Evolutionary conservation across 1,139 yeast genomes (phyloP).

Genomic region (Blastobotrys raffinosifermentans): DNA sequence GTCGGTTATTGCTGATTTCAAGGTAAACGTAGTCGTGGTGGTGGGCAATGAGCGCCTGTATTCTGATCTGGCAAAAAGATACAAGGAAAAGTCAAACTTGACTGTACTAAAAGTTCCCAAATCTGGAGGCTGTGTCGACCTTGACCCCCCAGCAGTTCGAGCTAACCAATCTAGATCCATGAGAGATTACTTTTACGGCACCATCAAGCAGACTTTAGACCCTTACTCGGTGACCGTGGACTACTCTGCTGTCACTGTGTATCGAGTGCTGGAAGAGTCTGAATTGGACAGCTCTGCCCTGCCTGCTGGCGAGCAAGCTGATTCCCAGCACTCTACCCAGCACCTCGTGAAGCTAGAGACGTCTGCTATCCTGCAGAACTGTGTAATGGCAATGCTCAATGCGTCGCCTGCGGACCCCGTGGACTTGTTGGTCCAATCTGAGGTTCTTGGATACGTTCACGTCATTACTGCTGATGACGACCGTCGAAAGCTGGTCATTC

Average conservation of each 20-base stretch:
- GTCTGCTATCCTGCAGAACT: constrained; percentile 57
- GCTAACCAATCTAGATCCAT: constrained; percentile 70
- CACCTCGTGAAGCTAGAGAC: constrained; percentile 42
- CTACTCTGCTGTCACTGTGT: constrained; percentile 44
- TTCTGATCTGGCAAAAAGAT: constrained; percentile 56
- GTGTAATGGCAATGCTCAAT: constrained; percentile 68
- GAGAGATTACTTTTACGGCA: constrained; percentile 87
- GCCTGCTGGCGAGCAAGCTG: constrained; percentile 5
- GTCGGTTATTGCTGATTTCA: constrained; percentile 56
- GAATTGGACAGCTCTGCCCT: background rate
- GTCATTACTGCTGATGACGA: constrained; percentile 60
- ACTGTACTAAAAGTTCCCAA: constrained; percentile 57
- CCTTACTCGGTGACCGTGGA: constrained; percentile 65
- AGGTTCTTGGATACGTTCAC: constrained; percentile 61
- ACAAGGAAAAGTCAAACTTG: constrained; percentile 37
- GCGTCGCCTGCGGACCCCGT: constrained; percentile 47
- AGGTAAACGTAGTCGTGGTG: constrained; percentile 36
- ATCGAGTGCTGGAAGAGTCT: constrained; percentile 40
- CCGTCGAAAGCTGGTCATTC: constrained; percentile 61
- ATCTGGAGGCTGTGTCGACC: constrained; percentile 71
- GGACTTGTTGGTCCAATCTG: constrained; percentile 48
- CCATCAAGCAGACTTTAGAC: constrained; percentile 56
- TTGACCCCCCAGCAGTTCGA: constrained; percentile 64
- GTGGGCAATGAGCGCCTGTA: constrained; percentile 47
- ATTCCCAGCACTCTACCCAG: constrained; percentile 7